Conservation (phyloP, 306 rosid species). For the Sphenostylis stenocarpa region DNA sequence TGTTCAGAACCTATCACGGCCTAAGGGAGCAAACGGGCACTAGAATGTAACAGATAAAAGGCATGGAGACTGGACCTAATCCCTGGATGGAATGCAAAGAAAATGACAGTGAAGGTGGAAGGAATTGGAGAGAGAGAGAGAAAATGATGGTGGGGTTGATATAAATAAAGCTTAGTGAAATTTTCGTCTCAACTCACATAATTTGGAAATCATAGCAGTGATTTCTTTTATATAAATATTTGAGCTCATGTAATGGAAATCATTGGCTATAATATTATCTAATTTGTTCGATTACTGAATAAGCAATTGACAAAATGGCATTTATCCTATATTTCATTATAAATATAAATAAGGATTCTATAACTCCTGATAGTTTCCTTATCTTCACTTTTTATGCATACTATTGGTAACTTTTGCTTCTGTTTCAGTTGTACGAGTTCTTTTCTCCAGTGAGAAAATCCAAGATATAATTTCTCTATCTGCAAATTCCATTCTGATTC, state of each 20-base stretch:
- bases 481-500: constrained; percentile 72
- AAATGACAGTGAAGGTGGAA: background rate
- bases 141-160: background rate
- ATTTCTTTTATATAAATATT: background rate
- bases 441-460: constrained; percentile 78
- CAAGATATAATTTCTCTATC: constrained; percentile 70
- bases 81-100: background rate
- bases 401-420: background rate
- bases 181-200: background rate
- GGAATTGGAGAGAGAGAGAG: background rate
- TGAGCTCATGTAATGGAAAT: background rate
- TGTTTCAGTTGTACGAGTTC: constrained; percentile 58
- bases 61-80: background rate
- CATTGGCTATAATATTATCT: background rate
- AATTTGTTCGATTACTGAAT: background rate
- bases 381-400: constrained; percentile 15
- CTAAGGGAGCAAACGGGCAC: background rate
- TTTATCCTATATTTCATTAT: background rate
- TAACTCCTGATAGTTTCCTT: background rate
- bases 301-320: background rate
- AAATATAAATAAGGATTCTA: background rate
- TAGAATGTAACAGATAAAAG: background rate
- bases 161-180: background rate
- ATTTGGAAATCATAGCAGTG: background rate
- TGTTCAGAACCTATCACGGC: too few species aligned